Evolutionary conservation across 2,329 filamentous ascomycete genomes (phyloP), one percentile per base, ranked within the genome.

Genomic region (Fusarium denticulatum): DNA sequence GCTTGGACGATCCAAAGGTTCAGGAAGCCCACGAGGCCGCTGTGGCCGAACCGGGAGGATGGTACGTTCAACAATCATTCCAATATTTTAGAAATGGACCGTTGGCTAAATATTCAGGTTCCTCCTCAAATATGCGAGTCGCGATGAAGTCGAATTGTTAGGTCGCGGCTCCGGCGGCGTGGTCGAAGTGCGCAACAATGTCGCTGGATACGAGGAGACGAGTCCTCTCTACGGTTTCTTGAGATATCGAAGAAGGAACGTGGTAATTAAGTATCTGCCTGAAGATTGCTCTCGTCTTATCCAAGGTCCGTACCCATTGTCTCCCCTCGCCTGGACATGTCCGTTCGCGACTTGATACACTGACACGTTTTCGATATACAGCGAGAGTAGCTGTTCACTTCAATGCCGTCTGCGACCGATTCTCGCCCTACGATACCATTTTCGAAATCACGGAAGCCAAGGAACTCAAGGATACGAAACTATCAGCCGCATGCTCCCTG

Each of bases 141-240:
- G 96, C 82, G 96, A 99, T 86, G 94, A 96, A 77, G 88, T 99
- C 69, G 91, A 94, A 74, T 84, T 99, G 64, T 86, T 96, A 66
- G 90, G 88, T 68, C 90, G 89, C 75, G 96, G 96, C 56, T 92
- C 87, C 75, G 93, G 94, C 75, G 96, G 96, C 72, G 92, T 97
- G 67, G 88, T 91, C 69, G 96, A 98, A 81, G 91, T 96, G 73
- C 92, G 95, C 79, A 91, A 91, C 78, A 89, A 91, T 64, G 92
- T 98, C 75, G 89, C 92, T 67, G 86, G 89, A 71, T 97, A 97
- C 80, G 90, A 93, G 64, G 95, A 98, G 74, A 89, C 90, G 62
- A 96, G 94, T 71, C 96, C 96, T 28, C 86, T 99, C 53, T 99
- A 97, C 80, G 96, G 96, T 60, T 94, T 98, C 80, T 85, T 99